These are phyloP conservation scores for Aspergillus fumigatus DNA, from an alignment of 2,329 filamentous ascomycete species.

Conservation along the genomic window DNA sequence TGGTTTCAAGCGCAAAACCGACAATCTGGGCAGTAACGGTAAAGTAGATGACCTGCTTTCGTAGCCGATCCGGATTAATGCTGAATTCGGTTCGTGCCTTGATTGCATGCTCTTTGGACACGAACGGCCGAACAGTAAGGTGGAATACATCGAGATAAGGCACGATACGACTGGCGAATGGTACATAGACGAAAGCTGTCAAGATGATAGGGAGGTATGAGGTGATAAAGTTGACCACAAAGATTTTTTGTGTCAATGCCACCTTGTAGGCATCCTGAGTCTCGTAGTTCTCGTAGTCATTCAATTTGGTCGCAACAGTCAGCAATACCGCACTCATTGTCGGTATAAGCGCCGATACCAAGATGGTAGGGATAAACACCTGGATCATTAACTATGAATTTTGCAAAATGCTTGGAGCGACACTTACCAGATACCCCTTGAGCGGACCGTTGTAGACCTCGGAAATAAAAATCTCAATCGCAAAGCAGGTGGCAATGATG, in stretches of 20 bases:
- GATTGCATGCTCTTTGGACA: constrained; percentile 68
- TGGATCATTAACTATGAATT: constrained; percentile 29
- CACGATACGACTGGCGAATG: constrained; percentile 79
- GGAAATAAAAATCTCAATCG: constrained; percentile 93
- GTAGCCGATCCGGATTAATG: constrained; percentile 78
- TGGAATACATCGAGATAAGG: constrained; percentile 87
- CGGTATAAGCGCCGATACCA: constrained; percentile 77
- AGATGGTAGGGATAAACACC: constrained; percentile 83
- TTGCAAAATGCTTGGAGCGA: not conserved
- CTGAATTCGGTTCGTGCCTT: constrained; percentile 59
- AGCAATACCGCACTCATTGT: constrained; percentile 79
- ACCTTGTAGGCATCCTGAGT: constrained; percentile 78
- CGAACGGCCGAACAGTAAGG: constrained; percentile 69
- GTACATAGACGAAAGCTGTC: constrained; percentile 91
- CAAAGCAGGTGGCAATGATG: constrained; percentile 87
- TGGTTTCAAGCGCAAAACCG: constrained; percentile 77
- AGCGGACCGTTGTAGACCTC: constrained; percentile 91
- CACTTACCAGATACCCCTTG: constrained; percentile 72
- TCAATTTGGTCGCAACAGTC: constrained; percentile 70
- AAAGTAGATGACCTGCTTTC: constrained; percentile 93
- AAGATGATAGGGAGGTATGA: constrained; percentile 88
- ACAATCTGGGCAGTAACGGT: constrained; percentile 94
- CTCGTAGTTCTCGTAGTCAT: constrained; percentile 86
- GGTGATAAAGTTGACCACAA: constrained; percentile 97
- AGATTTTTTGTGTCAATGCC: constrained; percentile 86